Conservation (phyloP, 148 eudicot species). For the Beta vulgaris region DNA sequence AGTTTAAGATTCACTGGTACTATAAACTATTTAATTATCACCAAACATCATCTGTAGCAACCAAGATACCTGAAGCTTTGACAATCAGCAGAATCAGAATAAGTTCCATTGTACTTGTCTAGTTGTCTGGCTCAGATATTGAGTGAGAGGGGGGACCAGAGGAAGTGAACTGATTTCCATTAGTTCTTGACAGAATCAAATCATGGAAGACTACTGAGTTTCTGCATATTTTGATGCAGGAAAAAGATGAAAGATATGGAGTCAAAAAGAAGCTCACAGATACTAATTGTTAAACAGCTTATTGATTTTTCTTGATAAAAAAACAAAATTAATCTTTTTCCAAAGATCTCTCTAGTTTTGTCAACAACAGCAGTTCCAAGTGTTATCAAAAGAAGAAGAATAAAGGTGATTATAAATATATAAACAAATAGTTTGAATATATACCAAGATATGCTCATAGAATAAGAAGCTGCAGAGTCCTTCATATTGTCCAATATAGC, state of each 20-base stretch:
- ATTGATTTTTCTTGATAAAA: no score
- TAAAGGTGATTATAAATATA: no score
- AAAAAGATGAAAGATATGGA: no score
- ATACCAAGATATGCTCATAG: constrained; percentile 1
- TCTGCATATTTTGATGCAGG: no score
- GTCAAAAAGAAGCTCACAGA: no score
- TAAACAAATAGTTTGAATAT: no score
- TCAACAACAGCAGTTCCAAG: background rate
- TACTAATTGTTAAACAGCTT: no score
- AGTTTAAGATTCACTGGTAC: no score
- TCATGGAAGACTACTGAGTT: no score
- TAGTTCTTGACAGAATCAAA: no score
- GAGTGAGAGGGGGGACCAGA: background rate
- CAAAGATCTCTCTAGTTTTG: background rate
- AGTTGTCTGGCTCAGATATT: background rate
- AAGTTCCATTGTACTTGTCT: background rate
- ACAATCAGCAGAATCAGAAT: background rate
- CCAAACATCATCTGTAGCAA: background rate
- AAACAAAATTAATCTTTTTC: no score
- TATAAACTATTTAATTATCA: background rate
- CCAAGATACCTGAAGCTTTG: background rate
- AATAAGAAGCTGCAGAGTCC: background rate
- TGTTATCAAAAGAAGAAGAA: background rate
- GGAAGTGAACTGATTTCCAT: background rate
- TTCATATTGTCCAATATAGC: background rate